Base-by-base conservation (phyloP, 257 asterid species). In the Ilex aquifolium region DNA sequence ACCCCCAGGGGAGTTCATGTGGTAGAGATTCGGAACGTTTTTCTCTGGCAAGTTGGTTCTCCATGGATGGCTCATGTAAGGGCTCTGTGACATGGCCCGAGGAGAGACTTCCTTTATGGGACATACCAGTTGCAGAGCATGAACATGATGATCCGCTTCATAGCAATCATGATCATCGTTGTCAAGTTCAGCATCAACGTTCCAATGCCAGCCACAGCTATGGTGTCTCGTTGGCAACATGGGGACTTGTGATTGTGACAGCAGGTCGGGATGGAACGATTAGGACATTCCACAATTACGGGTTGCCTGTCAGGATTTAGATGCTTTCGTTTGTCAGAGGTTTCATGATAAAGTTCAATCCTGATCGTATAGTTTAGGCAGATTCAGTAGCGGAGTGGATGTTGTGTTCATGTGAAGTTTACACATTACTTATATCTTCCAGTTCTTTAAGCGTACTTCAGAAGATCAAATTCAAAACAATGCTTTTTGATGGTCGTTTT, bases 71-170 rank as follows among this genome's bases (percentile, higher is more conserved):
- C 68, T 79, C 85, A 11, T 77, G 71, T 3, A 74, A 83, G 74
- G 79, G 79, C 30, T 70, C 83, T 0, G 74, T 59, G 0, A 91
- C 95, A 27, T 91, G 98, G 98, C 98, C 98, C 0, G 95, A 86
- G 62, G 98, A 91, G 70, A 86, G 74, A 60, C 96, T 91, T 64
- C 98, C 95, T 6, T 13, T 72, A 1, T 65, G 69, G 56, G 80
- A 67, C 55, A 13, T 48, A 64, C 70, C 75, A 6, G 46, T 42
- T 32, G 58, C 49, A 13, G 72, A 71, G 68, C 30, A 62, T n/a
- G 76, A 59, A 70, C 21, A 62, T n/a, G 76, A 59, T 30, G 56
- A 64, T 55, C 64, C 42, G 16, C 53, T 2, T 16, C 32, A 32
- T 8, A 7, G 6, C 12, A 32, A 31, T 29, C 46, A 65, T 6